Evolutionary conservation across 2,329 filamentous ascomycete species (phyloP), one percentile per base, ranked within the genome.

Genomic region (Venturia pyrina): DNA sequence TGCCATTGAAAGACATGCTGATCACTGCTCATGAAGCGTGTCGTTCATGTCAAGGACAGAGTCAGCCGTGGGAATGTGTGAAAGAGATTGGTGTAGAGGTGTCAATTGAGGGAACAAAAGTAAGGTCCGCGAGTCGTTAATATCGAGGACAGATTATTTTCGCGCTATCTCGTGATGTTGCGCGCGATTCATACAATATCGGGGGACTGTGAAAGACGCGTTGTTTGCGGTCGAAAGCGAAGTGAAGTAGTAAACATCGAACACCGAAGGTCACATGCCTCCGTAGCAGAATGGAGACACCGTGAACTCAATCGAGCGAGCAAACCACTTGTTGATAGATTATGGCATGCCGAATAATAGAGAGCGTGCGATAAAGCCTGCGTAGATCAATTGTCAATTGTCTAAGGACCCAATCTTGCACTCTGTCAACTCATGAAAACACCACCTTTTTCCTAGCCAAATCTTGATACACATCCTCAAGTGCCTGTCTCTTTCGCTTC

Each of bases 381-480:
- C n/a, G n/a, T n/a, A n/a, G n/a, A n/a, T n/a, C n/a, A n/a, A n/a
- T n/a, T n/a, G n/a, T 15, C 40, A 13, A 15, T 43, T 50, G 21
- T 28, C 11, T 5, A 28, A 28, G 11, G 3, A 15, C 48, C 21
- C 13, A 28, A 50, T 15, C 53, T 13, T n/a, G 17, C 1, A 8
- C 6, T 57, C 32, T 57, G 37, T 28, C 32, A 37, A 37, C 53
- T 6, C 10, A 37, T 59, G 1, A 44, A 50, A 65, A 60, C 8
- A 53, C 1, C 21, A 65, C 24, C 32, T 50, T 65, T 28, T 65
- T 64, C 44, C 40, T 65, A 41, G 61, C 46, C 34, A 97, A 78
- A 66, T 88, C 90, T 69, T 83, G 84, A 70, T 91, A 96, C 5
- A 95, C 87, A 72, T 93, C 86, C 63, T 96, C 88, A 1, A 97